phyloP scores from a whole-genome alignment of 2,329 filamentous ascomycete species.

The Didymella pomorum region DNA sequence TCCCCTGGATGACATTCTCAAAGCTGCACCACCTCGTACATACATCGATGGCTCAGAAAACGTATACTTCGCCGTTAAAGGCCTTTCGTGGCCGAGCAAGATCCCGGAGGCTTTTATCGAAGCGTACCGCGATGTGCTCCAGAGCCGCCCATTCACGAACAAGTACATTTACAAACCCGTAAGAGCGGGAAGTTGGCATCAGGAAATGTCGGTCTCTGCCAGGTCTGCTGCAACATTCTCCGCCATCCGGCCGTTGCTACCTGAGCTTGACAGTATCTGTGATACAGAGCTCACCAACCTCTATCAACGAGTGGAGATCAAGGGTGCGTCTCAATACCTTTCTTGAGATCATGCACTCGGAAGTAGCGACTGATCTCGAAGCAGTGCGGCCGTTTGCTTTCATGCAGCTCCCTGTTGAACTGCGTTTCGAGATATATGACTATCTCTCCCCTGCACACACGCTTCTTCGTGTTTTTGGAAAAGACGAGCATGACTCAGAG shows the following conservation, averaged over 20 bases:
- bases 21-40: not conserved
- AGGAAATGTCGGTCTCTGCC: not conserved
- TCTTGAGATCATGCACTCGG: no score
- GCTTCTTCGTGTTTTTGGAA: constrained; percentile 12
- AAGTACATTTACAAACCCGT: constrained; percentile 19
- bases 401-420: constrained; percentile 34
- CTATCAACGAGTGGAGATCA: constrained; percentile 24
- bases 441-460: constrained; percentile 27
- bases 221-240: constrained; percentile 35
- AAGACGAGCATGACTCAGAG: not conserved
- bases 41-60: constrained; percentile 33
- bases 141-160: constrained; percentile 28
- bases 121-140: constrained; percentile 29
- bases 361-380: constrained; percentile 12
- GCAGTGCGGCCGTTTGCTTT: constrained; percentile 35
- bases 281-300: constrained; percentile 26
- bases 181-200: not conserved
- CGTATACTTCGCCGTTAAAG: constrained; percentile 28
- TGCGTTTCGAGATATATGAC: constrained; percentile 33
- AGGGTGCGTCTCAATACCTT: constrained; percentile 20
- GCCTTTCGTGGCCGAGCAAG: constrained; percentile 27
- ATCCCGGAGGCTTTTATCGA: constrained; percentile 31
- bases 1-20: constrained; percentile 6
- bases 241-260: constrained; percentile 27
- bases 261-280: constrained; percentile 28